A percentile compares a stretch with the other conserved stretches of the same genome.
These are phyloP conservation scores for Dryas drummondii DNA, from an alignment of 306 rosid species.

Conservation along the genomic window DNA sequence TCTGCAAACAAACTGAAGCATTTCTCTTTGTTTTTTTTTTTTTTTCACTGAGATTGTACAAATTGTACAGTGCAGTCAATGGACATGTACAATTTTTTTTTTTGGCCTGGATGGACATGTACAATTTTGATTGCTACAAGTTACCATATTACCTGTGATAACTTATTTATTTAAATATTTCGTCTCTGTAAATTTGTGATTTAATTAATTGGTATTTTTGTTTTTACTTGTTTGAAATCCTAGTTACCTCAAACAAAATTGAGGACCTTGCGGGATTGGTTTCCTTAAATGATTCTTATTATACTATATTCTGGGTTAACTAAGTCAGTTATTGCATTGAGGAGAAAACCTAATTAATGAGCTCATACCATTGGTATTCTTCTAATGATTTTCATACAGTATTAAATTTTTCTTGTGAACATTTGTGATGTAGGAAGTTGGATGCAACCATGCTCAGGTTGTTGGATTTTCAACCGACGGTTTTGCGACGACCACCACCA, in stretches of 20 bases:
- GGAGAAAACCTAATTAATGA: neutral
- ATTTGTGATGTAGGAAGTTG: constrained; percentile 75
- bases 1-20: neutral
- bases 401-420: constrained; percentile 1
- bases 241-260: neutral
- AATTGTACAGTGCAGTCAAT: neutral
- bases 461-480: constrained; percentile 95
- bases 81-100: too few relatives aligned
- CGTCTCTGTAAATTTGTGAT: neutral
- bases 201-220: neutral
- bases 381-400: neutral
- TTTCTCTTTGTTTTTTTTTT: neutral
- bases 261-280: neutral
- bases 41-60: neutral
- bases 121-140: neutral
- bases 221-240: neutral
- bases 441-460: constrained; percentile 95
- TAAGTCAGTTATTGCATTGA: too few relatives aligned
- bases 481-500: constrained; percentile 88
- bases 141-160: neutral
- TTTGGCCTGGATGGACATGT: neutral
- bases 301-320: neutral
- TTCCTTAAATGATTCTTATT: neutral
- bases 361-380: neutral
- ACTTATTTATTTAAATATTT: neutral